Percentiles rank a stretch among this genome's conserved stretches.
These are phyloP conservation scores for Macroventuria anomochaeta DNA, from an alignment of 2,329 filamentous ascomycete species.

Conservation along the genomic window DNA sequence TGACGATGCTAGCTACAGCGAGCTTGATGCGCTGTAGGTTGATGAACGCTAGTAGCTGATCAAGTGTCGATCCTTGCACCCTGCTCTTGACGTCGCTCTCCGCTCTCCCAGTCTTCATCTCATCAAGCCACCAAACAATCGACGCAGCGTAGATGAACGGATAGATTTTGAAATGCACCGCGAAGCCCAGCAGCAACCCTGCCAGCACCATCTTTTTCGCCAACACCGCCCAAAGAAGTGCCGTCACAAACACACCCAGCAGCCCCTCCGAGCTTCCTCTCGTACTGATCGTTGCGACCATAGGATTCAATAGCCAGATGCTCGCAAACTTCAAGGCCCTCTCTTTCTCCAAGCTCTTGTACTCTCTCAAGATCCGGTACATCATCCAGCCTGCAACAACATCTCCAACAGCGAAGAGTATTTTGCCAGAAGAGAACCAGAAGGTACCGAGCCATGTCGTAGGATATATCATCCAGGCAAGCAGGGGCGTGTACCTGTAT, in stretches of 20 bases:
- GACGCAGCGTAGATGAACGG: constrained; percentile 92
- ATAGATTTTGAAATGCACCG: constrained; percentile 98
- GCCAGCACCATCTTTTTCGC: constrained; percentile 68
- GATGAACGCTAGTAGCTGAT: constrained; percentile 32
- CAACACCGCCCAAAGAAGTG: constrained; percentile 81
- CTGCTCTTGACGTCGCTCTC: not conserved
- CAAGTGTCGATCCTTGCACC: constrained; percentile 28
- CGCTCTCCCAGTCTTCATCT: constrained; percentile 46
- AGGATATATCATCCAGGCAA: constrained; percentile 89
- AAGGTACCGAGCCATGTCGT: constrained; percentile 66
- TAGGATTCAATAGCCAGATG: constrained; percentile 95
- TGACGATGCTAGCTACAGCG: constrained; percentile 68
- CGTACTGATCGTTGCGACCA: constrained; percentile 97
- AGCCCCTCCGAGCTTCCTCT: constrained; percentile 92
- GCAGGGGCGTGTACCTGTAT: constrained; percentile 93
- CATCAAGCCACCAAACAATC: constrained; percentile 81
- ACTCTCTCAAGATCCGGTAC: constrained; percentile 58
- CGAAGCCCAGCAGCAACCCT: constrained; percentile 77
- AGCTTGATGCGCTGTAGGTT: constrained; percentile 61
- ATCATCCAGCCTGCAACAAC: constrained; percentile 84
- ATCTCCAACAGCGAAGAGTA: constrained; percentile 83
- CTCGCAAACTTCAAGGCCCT: constrained; percentile 76
- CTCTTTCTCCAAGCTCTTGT: constrained; percentile 43
- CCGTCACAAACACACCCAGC: constrained; percentile 82
- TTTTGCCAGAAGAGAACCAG: constrained; percentile 86